Evolutionary conservation across 2,329 filamentous ascomycete genomes (phyloP).

Genomic region (Mycocentrospora acerina): DNA sequence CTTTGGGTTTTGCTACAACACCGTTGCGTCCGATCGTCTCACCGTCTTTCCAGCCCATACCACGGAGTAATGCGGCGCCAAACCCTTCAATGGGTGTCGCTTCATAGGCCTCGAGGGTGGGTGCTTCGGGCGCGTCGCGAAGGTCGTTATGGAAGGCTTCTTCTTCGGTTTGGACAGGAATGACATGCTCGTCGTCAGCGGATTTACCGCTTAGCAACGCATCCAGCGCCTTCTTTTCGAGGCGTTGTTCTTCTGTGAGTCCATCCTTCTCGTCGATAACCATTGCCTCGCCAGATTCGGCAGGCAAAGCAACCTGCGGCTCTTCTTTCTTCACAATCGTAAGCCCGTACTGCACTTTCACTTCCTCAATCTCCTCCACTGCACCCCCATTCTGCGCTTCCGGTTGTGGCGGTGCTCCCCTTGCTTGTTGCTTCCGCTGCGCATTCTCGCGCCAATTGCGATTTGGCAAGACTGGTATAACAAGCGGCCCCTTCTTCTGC

Average conservation of each 20-base stretch:
- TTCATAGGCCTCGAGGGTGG: slow-evolving; percentile 81
- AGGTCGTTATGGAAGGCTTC: slow-evolving; percentile 73
- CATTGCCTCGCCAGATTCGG: slow-evolving; percentile 19
- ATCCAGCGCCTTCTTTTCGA: slow-evolving; percentile 58
- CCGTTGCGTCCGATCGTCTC: slow-evolving; percentile 57
- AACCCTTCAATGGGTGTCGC: slow-evolving; percentile 93
- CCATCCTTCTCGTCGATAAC: slow-evolving; percentile 31
- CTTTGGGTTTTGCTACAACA: slow-evolving; percentile 56
- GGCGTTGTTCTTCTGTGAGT: slow-evolving; percentile 32
- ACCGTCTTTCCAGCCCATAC: slow-evolving; percentile 90
- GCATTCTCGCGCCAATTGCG: slow-evolving; percentile 62
- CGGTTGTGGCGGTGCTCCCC: slow-evolving; percentile 55
- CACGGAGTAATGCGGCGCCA: slow-evolving; percentile 82
- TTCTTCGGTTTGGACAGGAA: slow-evolving; percentile 54
- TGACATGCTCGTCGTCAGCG: slow-evolving; percentile 37
- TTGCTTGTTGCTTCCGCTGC: slow-evolving; percentile 57
- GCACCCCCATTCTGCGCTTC: slow-evolving; percentile 35
- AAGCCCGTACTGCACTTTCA: slow-evolving; percentile 54
- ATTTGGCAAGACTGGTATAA: slow-evolving; percentile 63
- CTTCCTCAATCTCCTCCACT: slow-evolving; percentile 37
- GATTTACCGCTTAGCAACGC: slow-evolving; percentile 46
- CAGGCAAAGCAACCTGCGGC: slow-evolving; percentile 6
- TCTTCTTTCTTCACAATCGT: slow-evolving; percentile 47
- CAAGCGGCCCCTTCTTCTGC: slow-evolving; percentile 48
- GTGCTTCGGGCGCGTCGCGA: slow-evolving; percentile 69